Conservation (phyloP, 345 rosid genomes). For the Sonneratia caseolaris region DNA sequence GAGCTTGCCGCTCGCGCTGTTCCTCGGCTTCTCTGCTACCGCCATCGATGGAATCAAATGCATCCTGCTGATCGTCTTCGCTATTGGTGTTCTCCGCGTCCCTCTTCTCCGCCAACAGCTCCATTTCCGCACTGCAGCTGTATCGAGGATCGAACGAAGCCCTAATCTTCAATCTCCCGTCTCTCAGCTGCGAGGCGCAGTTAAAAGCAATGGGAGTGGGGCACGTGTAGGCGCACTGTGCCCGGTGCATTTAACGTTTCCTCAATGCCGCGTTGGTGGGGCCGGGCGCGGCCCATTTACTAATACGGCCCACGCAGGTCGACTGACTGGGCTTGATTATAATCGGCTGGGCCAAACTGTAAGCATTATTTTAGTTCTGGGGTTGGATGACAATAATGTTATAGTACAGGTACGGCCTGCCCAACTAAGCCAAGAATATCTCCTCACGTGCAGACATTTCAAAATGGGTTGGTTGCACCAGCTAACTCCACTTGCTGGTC, state of each 20-base stretch:
- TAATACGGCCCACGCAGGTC: neutral
- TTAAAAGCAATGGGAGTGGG: neutral
- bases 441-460: neutral
- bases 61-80: conserved; percentile 4
- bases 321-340: too few species aligned
- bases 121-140: conserved; percentile 28
- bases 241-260: neutral
- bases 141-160: neutral
- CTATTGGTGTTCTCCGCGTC: conserved; percentile 38
- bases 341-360: neutral
- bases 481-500: neutral
- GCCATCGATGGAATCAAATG: conserved; percentile 14
- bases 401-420: neutral
- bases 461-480: neutral
- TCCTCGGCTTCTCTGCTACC: conserved; percentile 10
- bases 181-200: neutral
- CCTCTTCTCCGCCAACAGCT: conserved; percentile 35
- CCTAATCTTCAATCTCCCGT: neutral
- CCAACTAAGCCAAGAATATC: neutral
- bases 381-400: neutral
- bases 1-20: conserved; percentile 58
- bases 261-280: too few species aligned
- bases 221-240: neutral
- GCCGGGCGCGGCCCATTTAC: too few species aligned
- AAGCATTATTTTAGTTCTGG: neutral